Evolutionary conservation across 2,329 filamentous ascomycete genomes (phyloP), one percentile per base, ranked within the genome.

Genomic region (Ascochyta clinopodiicola): DNA sequence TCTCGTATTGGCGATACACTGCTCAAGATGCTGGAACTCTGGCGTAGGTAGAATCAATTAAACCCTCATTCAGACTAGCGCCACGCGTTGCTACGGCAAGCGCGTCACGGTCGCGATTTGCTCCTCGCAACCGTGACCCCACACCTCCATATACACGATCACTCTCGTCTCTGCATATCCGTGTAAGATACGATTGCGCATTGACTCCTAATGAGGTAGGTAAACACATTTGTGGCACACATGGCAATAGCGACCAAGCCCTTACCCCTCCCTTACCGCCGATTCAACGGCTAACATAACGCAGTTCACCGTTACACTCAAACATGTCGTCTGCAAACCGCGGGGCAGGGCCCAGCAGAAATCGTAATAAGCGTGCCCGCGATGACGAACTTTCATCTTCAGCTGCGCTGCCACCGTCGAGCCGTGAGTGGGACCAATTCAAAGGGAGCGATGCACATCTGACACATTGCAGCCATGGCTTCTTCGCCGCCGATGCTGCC

Each of bases 261-360:
- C 39, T 51, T 60, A 55, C 68, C 62, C 61, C 67, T 63, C 62
- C 6, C 44, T 60, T 56, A 57, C 56, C 54, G 42, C 56, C 51
- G 46, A 42, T 56, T 44, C 60, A 56, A 35, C 39, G 36, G 32
- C 63, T 70, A 55, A 70, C 65, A 61, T 32, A 44, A 42, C 17
- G 27, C 72, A 96, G 91, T 81, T 96, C 92, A 75, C 92, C 93
- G 74, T 83, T 96, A 58, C 88, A 89, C 76, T 84, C 87, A 66
- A 92, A 88, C 78, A 89, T 90, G 82, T 87, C 88, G 57, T 93
- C 92, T 62, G 92, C 88, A 68, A 96, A 96, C 78, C 87, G 91
- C 65, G 91, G 91, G 48, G 75, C 83, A 52, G 77, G 78, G 17
- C 78, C 78, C 48, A 67, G 79, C 60, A 82, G 78, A 62, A 78